phyloP scores from a whole-genome alignment of 805 yeast genomes.

The Grigorovia jiainica region DNA sequence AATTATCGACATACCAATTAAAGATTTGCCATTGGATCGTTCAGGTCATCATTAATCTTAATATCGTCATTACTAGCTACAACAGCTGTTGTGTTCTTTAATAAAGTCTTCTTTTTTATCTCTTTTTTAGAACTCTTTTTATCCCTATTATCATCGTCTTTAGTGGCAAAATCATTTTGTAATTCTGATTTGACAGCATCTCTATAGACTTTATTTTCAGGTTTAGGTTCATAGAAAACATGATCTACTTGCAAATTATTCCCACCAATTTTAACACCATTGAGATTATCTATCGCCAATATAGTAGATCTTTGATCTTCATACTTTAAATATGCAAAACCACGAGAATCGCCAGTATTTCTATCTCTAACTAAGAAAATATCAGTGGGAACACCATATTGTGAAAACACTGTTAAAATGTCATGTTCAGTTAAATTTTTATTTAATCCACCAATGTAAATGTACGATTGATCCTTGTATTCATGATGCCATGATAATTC shows the following conservation, averaged over 20 bases:
- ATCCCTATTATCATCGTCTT: background rate
- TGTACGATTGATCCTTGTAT: constrained; percentile 63
- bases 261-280: constrained; percentile 53
- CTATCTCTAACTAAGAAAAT: constrained; percentile 59
- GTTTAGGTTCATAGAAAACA: constrained; percentile 47
- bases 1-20: too few species aligned
- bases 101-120: background rate
- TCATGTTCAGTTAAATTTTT: constrained; percentile 63
- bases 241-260: constrained; percentile 58
- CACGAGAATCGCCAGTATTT: constrained; percentile 54
- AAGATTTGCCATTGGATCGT: constrained; percentile 5
- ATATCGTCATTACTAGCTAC: background rate
- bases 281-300: constrained; percentile 81
- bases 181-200: constrained; percentile 28
- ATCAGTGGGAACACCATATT: constrained; percentile 79
- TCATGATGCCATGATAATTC: constrained; percentile 87
- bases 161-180: constrained; percentile 16
- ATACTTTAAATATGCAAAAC: constrained; percentile 76
- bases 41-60: constrained; percentile 2
- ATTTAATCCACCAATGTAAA: constrained; percentile 69
- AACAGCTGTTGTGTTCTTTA: background rate
- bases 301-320: constrained; percentile 73
- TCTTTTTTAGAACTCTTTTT: background rate
- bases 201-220: constrained; percentile 42
- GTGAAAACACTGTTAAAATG: constrained; percentile 69